Evolutionary conservation across 306 rosid species (phyloP), one percentile per base, ranked within the genome.

Genomic region (Ceratonia siliqua): DNA sequence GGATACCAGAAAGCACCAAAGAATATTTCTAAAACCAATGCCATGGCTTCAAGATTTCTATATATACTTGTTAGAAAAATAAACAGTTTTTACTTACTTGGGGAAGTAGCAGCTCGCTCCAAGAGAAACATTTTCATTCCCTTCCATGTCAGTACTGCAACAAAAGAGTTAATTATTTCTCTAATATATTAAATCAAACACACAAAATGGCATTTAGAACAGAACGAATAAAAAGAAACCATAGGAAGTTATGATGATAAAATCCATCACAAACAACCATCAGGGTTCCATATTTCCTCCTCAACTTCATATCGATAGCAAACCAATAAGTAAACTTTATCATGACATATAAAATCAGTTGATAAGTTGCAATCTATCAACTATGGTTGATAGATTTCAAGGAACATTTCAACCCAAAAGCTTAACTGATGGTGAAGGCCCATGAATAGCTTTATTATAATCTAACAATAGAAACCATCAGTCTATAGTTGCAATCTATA

Each of bases 61-160:
- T 50, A 35, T 64, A 58, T 30, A 22, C 77, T 45, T 30, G 76
- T 18, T 10, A 25, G 61, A 66, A 57, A 68, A 73, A 58, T 28
- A 22, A 65, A 75, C 41, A 65, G 70, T 35, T 72, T 83, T 74
- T 63, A 87, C 98, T 89, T 82, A 89, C 97, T 67, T 78, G 4
- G 97, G 98, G 79, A 94, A 85, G 88, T 89, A 90, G 72, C 25
- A 79, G 79, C 87, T 83, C 78, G 28, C 77, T 50, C 83, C 85
- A 69, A 15, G 73, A 13, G 82, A 76, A 78, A 81, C 64, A 46
- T 79, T 86, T 55, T 32, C 94, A 41, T 77, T 79, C 18, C 77
- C 87, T 66, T 81, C 88, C 46, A 76, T 52, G 52, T 72, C 85
- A 75, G 21, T 43, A 61, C 91, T 85, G 68, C 81, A 78, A 30